These are phyloP conservation scores for Candida sp. DNA, from an alignment of 1,139 yeast species.

Conservation along the genomic window DNA sequence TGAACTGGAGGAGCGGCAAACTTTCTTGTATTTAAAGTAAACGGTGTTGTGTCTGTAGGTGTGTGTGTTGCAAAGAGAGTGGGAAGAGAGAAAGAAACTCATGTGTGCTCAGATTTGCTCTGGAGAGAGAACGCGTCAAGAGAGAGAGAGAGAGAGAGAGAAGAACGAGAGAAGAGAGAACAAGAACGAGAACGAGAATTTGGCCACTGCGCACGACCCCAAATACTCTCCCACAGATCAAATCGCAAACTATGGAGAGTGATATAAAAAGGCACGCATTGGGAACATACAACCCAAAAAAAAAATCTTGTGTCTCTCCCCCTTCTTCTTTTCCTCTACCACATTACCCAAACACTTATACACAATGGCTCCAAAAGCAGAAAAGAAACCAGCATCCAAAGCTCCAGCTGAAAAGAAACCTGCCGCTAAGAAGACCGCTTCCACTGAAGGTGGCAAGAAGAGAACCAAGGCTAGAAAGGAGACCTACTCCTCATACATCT, in stretches of 20 bases:
- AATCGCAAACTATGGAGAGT: neutral
- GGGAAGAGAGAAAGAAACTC: neutral
- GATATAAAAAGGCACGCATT: neutral
- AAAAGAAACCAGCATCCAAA: conserved; percentile 98
- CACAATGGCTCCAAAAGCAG: conserved; percentile 96
- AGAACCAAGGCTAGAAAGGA: conserved; percentile 98
- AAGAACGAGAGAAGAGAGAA: neutral
- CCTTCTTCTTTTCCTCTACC: conserved; percentile 3
- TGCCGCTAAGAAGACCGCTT: conserved; percentile 93
- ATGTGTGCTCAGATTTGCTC: conserved; percentile 5
- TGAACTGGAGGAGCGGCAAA: neutral
- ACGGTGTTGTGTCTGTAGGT: neutral
- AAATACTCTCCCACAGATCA: neutral
- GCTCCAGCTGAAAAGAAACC: conserved; percentile 99
- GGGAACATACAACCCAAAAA: conserved; percentile 5
- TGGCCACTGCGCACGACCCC: neutral
- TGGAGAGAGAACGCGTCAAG: neutral
- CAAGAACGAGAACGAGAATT: neutral
- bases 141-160: neutral
- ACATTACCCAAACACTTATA: neutral
- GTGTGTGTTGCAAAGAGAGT: neutral
- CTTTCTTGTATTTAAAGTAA: conserved; percentile 2
- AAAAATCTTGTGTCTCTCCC: neutral
- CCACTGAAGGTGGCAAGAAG: conserved; percentile 85
- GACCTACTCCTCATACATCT: conserved; percentile 97